These are phyloP conservation scores for Fusarium tupiense DNA, from an alignment of 2,329 filamentous ascomycete species.

Conservation along the genomic window DNA sequence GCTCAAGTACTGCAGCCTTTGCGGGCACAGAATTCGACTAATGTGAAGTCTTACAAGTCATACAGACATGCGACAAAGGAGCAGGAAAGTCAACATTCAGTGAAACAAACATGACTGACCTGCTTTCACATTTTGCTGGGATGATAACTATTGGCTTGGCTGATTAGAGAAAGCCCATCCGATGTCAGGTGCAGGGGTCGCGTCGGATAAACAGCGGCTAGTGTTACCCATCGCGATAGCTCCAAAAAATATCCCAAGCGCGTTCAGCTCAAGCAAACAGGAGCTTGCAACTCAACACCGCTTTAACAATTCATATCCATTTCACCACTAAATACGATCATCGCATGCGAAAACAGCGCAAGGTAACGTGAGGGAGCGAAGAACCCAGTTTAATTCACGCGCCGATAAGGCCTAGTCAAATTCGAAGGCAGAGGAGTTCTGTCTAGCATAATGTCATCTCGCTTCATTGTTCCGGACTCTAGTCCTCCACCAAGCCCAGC, in stretches of 20 bases:
- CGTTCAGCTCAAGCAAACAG: conserved; percentile 33
- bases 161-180: neutral
- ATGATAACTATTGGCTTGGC: neutral
- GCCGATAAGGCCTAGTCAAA: conserved; percentile 12
- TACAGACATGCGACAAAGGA: neutral
- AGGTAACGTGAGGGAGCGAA: conserved; percentile 7
- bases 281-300: conserved; percentile 26
- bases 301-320: conserved; percentile 23
- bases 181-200: neutral
- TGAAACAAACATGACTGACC: neutral
- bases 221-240: conserved; percentile 42
- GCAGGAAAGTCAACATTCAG: neutral
- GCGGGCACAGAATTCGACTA: neutral
- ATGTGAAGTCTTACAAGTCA: neutral
- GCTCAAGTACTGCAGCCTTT: neutral
- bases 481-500: conserved; percentile 54
- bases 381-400: neutral
- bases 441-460: conserved; percentile 50
- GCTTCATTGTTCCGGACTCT: conserved; percentile 56
- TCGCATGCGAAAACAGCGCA: conserved; percentile 23
- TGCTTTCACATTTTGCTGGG: neutral
- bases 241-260: conserved; percentile 44
- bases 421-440: conserved; percentile 30
- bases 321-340: conserved; percentile 13
- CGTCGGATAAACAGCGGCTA: conserved; percentile 39